Percentiles rank a stretch among this genome's conserved stretches.
Evolutionary conservation across 106 monocot genomes (phyloP).

Genomic region (Dendrobium chrysotoxum): DNA sequence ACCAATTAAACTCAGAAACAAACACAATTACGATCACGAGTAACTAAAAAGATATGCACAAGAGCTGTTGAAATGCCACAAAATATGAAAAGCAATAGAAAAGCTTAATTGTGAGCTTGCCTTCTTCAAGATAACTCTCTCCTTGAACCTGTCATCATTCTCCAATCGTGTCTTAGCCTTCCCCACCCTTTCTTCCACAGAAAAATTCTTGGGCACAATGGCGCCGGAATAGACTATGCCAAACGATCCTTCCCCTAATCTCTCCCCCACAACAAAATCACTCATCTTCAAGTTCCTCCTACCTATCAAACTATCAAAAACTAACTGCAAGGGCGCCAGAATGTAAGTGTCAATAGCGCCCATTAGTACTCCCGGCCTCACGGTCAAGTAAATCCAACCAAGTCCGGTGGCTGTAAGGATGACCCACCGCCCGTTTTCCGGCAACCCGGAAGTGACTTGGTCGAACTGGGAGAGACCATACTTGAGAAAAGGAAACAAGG

Average conservation of each 20-base stretch:
- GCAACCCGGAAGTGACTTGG: conserved; percentile 11
- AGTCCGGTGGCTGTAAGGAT: conserved; percentile 31
- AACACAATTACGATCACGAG: too few species aligned
- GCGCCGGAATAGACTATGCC: conserved; percentile 81
- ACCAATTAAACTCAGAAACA: too few species aligned
- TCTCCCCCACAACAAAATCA: conserved; percentile 76
- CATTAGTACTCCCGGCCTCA: conserved; percentile 74
- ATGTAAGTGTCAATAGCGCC: conserved; percentile 89
- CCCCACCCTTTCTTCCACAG: conserved; percentile 37
- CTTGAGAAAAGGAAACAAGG: conserved; percentile 21
- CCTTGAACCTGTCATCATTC: conserved; percentile 57
- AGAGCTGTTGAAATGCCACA: too few species aligned
- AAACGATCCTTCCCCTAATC: conserved; percentile 85
- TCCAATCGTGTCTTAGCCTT: conserved; percentile 27
- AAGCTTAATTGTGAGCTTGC: conserved; percentile 17
- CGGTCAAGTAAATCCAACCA: conserved; percentile 74
- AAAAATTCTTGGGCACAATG: conserved; percentile 55
- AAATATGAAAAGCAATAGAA: not conserved
- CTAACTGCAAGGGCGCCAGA: conserved; percentile 76
- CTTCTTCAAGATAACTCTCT: conserved; percentile 90
- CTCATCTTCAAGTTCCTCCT: conserved; percentile 71
- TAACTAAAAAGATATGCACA: too few species aligned
- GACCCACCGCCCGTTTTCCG: conserved; percentile 58
- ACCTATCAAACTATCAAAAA: conserved; percentile 55
- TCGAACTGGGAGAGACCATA: conserved; percentile 31